Conservation (phyloP, 345 rosid genomes). For the Euphorbia tirucalli region DNA sequence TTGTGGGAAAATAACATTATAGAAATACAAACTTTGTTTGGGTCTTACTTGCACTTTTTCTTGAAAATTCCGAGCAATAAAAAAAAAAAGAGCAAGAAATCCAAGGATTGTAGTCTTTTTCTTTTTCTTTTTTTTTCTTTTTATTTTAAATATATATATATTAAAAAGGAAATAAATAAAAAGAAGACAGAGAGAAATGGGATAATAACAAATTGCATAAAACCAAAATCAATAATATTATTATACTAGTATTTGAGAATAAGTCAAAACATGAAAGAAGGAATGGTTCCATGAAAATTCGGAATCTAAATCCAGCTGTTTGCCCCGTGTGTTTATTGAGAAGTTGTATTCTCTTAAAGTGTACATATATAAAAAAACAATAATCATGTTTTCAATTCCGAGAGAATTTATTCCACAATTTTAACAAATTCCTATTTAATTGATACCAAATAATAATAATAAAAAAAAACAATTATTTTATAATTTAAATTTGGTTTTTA, state of each 20-base stretch:
- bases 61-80: neutral
- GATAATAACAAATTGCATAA: neutral
- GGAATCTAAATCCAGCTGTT: slow-evolving; percentile 11
- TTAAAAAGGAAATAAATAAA: neutral
- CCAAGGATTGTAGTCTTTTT: too few species aligned
- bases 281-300: neutral
- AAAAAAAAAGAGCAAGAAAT: neutral
- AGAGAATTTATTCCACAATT: too few species aligned
- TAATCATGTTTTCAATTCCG: too few species aligned
- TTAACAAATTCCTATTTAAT: too few species aligned
- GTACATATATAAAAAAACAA: too few species aligned
- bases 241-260: neutral
- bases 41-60: slow-evolving; percentile 3
- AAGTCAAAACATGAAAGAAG: neutral
- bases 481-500: too few species aligned
- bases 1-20: too few species aligned
- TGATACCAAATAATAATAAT: too few species aligned
- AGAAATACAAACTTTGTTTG: neutral
- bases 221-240: neutral
- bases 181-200: neutral
- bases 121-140: too few species aligned
- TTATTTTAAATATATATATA: too few species aligned
- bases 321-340: neutral
- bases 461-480: too few species aligned
- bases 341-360: neutral